Conservation (phyloP, 306 rosid species). For the Fragaria ananassa region DNA sequence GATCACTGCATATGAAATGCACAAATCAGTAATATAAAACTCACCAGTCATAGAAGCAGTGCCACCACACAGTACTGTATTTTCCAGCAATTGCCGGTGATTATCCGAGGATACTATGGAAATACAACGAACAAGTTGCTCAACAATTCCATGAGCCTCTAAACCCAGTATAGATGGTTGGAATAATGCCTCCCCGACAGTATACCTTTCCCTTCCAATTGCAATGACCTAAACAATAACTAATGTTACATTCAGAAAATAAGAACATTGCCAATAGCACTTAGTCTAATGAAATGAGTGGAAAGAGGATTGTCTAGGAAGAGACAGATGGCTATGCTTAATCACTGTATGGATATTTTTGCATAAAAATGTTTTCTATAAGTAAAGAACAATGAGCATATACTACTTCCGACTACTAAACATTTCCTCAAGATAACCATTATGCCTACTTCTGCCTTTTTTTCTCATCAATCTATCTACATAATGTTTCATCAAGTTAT, state of each 20-base stretch:
- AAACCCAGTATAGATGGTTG: constrained; percentile 83
- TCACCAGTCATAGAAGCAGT: constrained; percentile 81
- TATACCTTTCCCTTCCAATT: constrained; percentile 82
- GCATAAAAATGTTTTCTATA: neutral
- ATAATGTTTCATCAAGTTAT: neutral
- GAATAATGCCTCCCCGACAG: constrained; percentile 92
- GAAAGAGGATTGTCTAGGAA: neutral
- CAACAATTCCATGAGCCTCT: constrained; percentile 94
- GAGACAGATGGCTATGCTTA: too few relatives aligned
- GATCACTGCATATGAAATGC: neutral
- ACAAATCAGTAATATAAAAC: constrained; percentile 10
- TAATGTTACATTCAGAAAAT: constrained; percentile 18
- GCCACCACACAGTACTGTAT: constrained; percentile 89
- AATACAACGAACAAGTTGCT: constrained; percentile 92
- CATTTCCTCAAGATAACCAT: neutral
- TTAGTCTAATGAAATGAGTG: neutral
- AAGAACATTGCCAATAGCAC: neutral
- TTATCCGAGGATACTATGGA: constrained; percentile 88
- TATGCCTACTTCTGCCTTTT: neutral
- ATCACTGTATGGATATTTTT: too few relatives aligned
- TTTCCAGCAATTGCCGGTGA: constrained; percentile 87
- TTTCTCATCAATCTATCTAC: neutral
- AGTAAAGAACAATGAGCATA: neutral
- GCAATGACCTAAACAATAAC: constrained; percentile 62
- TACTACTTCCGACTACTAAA: neutral